Evolutionary conservation across 805 yeast genomes (phyloP), one percentile per base, ranked within the genome.

Genomic region (Nakazawaea sp.): DNA sequence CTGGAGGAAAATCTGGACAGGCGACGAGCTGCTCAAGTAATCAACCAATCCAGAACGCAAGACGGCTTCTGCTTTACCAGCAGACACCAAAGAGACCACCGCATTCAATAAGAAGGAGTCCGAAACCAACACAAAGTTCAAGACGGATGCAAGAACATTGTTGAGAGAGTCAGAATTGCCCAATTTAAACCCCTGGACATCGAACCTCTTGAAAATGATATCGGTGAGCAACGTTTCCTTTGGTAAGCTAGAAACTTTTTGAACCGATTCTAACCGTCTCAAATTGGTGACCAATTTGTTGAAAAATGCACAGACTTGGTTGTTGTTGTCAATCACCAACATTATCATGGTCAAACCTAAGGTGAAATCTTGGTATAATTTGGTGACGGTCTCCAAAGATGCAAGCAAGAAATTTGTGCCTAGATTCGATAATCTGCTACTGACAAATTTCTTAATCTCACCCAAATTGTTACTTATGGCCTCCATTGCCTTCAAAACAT

Each of bases 401-500:
- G 51, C 40, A 2, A 38, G 21, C 16, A 57, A 40, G 1, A 57
- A 20, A 2, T 45, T 30, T 4, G 43, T 45, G 8, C 59, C 61
- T 2, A 54, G 33, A 15, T 40, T 30, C 6, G 58, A 57, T 34
- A 56, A 45, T 15, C 36, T 38, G 18, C 43, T 42, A 19, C 33
- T 38, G 21, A 52, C 36, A 4, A 52, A 50, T 12, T 36, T 43
- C 36, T 43, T 48, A 2, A 43, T 49, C 1, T 43, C 30, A 13
- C 33, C 32, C 8, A 16, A 25, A 48, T 46, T n/a, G 35, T 20
- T 30, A 4, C 38, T 32, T 7, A 68, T 45, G 27, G 58, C 56
- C 24, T 68, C 59, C 24, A 74, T 54, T 3, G 61, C 41, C 2
- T 58, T 38, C 26, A 66, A 47, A 3, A 68, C 45, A 32, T 55